Percentiles rank a stretch among this genome's conserved stretches.
These are phyloP conservation scores for Talaromyces atroroseus DNA, from an alignment of 2,329 filamentous ascomycete genomes.

Conservation along the genomic window DNA sequence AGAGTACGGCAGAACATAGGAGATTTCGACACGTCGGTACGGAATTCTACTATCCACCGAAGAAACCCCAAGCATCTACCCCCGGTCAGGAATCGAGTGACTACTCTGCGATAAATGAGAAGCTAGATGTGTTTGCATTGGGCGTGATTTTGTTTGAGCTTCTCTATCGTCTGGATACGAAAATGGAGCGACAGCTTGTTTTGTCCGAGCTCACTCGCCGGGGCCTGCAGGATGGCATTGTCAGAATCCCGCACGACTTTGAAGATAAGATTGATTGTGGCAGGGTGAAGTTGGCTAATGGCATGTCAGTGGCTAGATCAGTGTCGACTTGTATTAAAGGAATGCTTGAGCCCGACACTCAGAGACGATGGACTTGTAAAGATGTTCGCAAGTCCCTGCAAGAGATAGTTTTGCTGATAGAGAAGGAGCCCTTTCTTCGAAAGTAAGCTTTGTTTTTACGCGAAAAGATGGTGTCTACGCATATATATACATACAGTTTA, in stretches of 20 bases:
- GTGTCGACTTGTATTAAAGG: slow-evolving; percentile 35
- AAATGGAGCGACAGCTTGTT: slow-evolving; percentile 43
- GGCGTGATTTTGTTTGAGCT: slow-evolving; percentile 61
- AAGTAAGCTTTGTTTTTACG: background rate
- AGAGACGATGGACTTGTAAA: slow-evolving; percentile 33
- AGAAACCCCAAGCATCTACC: slow-evolving; percentile 8
- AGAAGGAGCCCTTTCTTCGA: slow-evolving; percentile 25
- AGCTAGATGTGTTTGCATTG: slow-evolving; percentile 57
- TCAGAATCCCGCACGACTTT: slow-evolving; percentile 34
- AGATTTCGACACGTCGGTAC: slow-evolving; percentile 51
- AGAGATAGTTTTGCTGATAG: slow-evolving; percentile 55
- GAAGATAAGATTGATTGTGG: slow-evolving; percentile 32
- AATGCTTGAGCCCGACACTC: slow-evolving; percentile 37
- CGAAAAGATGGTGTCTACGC: background rate
- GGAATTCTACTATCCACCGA: slow-evolving; percentile 55
- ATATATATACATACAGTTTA: background rate
- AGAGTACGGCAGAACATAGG: slow-evolving; percentile 18
- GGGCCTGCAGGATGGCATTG: slow-evolving; percentile 15
- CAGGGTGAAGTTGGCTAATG: slow-evolving; percentile 20
- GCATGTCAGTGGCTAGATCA: slow-evolving; percentile 25
- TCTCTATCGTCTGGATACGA: slow-evolving; percentile 50
- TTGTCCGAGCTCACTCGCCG: slow-evolving; percentile 34
- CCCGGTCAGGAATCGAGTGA: slow-evolving; percentile 12
- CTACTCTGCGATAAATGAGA: slow-evolving; percentile 41
- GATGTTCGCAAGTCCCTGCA: slow-evolving; percentile 32